phyloP scores from a whole-genome alignment of 768 basidiomycete genomes.

The Ramaria sp. region DNA sequence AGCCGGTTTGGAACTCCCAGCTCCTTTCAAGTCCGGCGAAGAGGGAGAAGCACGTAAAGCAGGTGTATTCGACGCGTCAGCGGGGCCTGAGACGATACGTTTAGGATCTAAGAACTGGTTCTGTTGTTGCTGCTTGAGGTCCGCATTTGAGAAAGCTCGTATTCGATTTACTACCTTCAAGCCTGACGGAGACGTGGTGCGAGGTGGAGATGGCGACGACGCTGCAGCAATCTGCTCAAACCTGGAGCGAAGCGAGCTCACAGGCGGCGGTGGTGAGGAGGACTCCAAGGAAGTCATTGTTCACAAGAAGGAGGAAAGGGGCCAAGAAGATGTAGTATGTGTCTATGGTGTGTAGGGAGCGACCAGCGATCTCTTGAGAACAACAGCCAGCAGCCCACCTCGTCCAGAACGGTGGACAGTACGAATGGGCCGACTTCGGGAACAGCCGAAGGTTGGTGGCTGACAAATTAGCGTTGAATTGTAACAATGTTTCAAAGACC shows the following conservation, averaged over 20 bases:
- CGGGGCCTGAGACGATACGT: constrained; percentile 8
- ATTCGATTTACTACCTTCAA: constrained; percentile 21
- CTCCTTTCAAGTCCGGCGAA: constrained; percentile 39
- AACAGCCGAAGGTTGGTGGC: not conserved
- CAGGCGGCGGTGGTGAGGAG: constrained; percentile 39
- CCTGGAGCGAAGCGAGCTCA: constrained; percentile 56
- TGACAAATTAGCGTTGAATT: too few relatives aligned
- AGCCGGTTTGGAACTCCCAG: constrained; percentile 38
- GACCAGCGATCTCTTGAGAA: not conserved
- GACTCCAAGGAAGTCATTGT: constrained; percentile 1
- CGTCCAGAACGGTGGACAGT: not conserved
- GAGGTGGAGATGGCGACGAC: constrained; percentile 16
- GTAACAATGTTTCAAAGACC: too few relatives aligned
- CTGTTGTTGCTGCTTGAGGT: constrained; percentile 5
- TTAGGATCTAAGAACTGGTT: constrained; percentile 1
- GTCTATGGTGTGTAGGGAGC: not conserved
- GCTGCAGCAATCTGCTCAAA: constrained; percentile 58
- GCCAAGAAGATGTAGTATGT: too few relatives aligned
- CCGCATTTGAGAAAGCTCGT: constrained; percentile 21
- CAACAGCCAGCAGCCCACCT: not conserved
- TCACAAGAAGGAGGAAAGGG: not conserved
- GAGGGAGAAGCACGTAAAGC: constrained; percentile 38
- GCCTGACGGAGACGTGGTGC: constrained; percentile 12
- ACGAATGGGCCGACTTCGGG: constrained; percentile 2
- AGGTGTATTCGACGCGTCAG: constrained; percentile 17